A percentile compares a stretch with the other conserved stretches of the same genome.
These are phyloP conservation scores for Sphaerosporella brunnea DNA, from an alignment of 495 filamentous ascomycete species.

Conservation along the genomic window DNA sequence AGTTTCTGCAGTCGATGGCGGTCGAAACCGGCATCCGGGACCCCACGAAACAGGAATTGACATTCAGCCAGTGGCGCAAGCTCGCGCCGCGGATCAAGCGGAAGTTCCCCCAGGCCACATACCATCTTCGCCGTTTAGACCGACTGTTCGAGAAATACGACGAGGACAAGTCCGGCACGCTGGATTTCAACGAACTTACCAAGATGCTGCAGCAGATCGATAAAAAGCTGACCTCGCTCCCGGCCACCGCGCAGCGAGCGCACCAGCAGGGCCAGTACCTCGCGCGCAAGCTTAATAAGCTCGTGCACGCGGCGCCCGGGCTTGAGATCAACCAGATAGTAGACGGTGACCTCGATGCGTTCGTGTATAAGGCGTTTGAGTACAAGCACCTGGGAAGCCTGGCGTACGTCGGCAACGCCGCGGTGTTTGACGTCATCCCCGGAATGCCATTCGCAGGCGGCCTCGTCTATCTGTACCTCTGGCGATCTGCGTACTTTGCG, in stretches of 20 bases:
- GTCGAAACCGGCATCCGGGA: slow-evolving; percentile 74
- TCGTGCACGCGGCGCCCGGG: slow-evolving; percentile 62
- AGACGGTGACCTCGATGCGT: slow-evolving; percentile 82
- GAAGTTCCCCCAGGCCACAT: slow-evolving; percentile 81
- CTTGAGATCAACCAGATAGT: slow-evolving; percentile 58
- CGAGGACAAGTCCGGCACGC: slow-evolving; percentile 74
- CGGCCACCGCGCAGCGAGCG: slow-evolving; percentile 87
- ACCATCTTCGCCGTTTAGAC: slow-evolving; percentile 77
- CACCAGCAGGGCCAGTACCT: slow-evolving; percentile 94
- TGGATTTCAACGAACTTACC: slow-evolving; percentile 81
- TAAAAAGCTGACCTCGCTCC: slow-evolving; percentile 68
- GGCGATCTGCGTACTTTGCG: slow-evolving; percentile 88
- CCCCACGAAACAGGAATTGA: slow-evolving; percentile 63
- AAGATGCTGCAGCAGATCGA: slow-evolving; percentile 83
- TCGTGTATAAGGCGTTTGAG: slow-evolving; percentile 88
- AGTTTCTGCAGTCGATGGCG: slow-evolving; percentile 73
- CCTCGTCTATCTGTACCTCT: slow-evolving; percentile 85
- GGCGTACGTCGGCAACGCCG: slow-evolving; percentile 91
- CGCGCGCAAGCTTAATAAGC: slow-evolving; percentile 81
- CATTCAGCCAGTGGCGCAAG: slow-evolving; percentile 70
- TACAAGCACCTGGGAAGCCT: slow-evolving; percentile 83
- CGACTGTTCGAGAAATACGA: slow-evolving; percentile 82
- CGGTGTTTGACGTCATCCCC: slow-evolving; percentile 60
- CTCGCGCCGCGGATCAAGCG: slow-evolving; percentile 68
- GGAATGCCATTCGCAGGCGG: slow-evolving; percentile 70